Evolutionary conservation across 495 filamentous ascomycete genomes (phyloP).

Genomic region (Poronia punctata): DNA sequence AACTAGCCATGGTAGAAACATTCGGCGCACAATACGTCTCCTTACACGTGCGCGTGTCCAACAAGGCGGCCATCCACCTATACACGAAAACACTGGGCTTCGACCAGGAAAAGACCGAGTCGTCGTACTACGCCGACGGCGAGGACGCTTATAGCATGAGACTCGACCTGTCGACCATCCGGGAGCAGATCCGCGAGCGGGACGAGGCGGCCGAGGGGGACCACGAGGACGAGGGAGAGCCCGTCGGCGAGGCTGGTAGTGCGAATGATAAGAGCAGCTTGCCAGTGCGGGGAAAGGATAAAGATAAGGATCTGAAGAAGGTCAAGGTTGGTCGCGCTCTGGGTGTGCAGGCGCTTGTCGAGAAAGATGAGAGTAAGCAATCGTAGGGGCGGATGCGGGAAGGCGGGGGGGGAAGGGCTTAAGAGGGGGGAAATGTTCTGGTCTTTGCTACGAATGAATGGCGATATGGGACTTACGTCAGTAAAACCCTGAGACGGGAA

Average conservation of each 20-base stretch:
- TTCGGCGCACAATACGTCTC: conserved; percentile 88
- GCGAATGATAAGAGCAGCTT: too few relatives aligned
- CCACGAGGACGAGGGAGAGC: conserved; percentile 39
- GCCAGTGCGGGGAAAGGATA: conserved; percentile 22
- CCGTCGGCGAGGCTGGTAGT: conserved; percentile 35
- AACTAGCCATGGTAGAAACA: conserved; percentile 93
- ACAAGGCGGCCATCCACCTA: conserved; percentile 80
- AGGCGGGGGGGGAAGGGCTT: background rate
- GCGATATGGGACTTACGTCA: too few relatives aligned
- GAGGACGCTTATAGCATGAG: conserved; percentile 96
- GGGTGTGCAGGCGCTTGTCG: conserved; percentile 79
- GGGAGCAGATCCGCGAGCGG: conserved; percentile 39
- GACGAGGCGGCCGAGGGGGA: conserved; percentile 30
- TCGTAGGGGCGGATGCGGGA: conserved; percentile 11
- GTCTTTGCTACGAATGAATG: too few relatives aligned
- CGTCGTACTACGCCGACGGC: conserved; percentile 96
- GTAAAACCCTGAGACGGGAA: background rate
- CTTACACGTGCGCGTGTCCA: conserved; percentile 89
- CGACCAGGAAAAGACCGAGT: conserved; percentile 80
- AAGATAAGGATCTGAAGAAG: conserved; percentile 35
- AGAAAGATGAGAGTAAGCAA: conserved; percentile 62
- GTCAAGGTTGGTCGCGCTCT: conserved; percentile 76
- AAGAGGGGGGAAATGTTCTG: too few relatives aligned
- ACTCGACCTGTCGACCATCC: conserved; percentile 65
- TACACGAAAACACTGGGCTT: conserved; percentile 94